These are phyloP conservation scores for Sugiyamaella pinicola DNA, from an alignment of 1,139 yeast genomes.

Conservation along the genomic window DNA sequence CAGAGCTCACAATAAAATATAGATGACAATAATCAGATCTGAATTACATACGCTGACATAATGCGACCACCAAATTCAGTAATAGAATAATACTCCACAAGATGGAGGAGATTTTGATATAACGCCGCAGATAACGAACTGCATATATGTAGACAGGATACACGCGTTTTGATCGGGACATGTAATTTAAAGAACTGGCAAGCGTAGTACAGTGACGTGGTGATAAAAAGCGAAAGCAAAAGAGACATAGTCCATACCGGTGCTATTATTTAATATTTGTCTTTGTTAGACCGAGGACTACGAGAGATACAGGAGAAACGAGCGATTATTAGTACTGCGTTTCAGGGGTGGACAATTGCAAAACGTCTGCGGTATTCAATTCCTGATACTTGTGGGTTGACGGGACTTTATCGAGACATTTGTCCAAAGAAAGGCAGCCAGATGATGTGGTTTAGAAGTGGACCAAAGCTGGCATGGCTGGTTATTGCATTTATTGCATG, in stretches of 20 bases:
- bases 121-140: slow-evolving; percentile 15
- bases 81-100: background rate
- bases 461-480: background rate
- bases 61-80: background rate
- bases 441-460: background rate
- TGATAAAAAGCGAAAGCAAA: background rate
- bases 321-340: background rate
- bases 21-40: no score
- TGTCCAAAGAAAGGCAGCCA: no score
- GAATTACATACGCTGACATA: background rate
- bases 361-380: background rate
- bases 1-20: no score
- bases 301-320: background rate
- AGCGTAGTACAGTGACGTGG: background rate
- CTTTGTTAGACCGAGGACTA: no score
- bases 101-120: background rate
- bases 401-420: background rate
- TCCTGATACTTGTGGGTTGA: background rate
- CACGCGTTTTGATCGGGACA: slow-evolving; percentile 9
- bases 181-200: slow-evolving; percentile 2
- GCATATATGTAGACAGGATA: slow-evolving; percentile 4
- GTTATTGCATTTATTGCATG: background rate
- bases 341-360: background rate
- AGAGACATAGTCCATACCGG: no score
- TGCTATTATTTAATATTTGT: no score